Percentiles rank a stretch among this genome's conserved stretches.
Evolutionary conservation across 257 asterid genomes (phyloP).

Genomic region (Voacanga thouarsii): DNA sequence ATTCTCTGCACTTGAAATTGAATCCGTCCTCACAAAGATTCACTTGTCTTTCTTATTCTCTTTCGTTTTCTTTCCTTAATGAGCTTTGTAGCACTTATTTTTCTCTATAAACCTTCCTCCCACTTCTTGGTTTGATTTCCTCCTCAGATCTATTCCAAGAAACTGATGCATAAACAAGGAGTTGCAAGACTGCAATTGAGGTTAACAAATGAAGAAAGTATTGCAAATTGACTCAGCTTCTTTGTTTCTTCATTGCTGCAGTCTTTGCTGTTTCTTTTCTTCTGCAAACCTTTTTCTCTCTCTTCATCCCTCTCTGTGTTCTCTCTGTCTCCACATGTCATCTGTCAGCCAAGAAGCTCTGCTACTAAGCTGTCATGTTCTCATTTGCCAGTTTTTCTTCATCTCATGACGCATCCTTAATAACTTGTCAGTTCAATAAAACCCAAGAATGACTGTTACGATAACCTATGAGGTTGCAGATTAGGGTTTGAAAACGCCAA

Average conservation of each 20-base stretch:
- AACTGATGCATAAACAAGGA: conserved; percentile 21
- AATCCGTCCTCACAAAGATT: conserved; percentile 25
- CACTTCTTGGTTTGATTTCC: conserved; percentile 25
- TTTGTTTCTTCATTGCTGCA: conserved; percentile 12
- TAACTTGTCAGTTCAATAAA: conserved; percentile 38
- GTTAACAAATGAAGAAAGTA: conserved; percentile 22
- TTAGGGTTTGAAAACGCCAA: conserved; percentile 49
- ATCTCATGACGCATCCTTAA: conserved; percentile 45
- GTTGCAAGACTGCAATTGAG: conserved; percentile 12
- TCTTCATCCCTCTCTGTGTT: neutral
- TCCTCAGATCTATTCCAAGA: conserved; percentile 36
- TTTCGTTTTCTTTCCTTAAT: conserved; percentile 28
- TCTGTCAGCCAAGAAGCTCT: conserved; percentile 44
- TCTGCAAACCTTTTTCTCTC: neutral
- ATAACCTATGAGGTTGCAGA: conserved; percentile 36
- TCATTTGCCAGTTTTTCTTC: conserved; percentile 31
- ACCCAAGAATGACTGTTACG: conserved; percentile 21
- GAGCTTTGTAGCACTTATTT: conserved; percentile 22
- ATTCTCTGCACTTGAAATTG: conserved; percentile 26
- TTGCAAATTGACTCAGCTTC: conserved; percentile 13
- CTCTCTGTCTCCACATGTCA: conserved; percentile 40
- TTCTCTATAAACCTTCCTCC: conserved; percentile 15
- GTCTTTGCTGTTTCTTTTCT: conserved; percentile 19
- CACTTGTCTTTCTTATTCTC: conserved; percentile 26
- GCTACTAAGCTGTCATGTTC: conserved; percentile 44